Evolutionary conservation across 106 monocot genomes (phyloP), one percentile per base, ranked within the genome.

Genomic region (Apostasia shenzhenica): DNA sequence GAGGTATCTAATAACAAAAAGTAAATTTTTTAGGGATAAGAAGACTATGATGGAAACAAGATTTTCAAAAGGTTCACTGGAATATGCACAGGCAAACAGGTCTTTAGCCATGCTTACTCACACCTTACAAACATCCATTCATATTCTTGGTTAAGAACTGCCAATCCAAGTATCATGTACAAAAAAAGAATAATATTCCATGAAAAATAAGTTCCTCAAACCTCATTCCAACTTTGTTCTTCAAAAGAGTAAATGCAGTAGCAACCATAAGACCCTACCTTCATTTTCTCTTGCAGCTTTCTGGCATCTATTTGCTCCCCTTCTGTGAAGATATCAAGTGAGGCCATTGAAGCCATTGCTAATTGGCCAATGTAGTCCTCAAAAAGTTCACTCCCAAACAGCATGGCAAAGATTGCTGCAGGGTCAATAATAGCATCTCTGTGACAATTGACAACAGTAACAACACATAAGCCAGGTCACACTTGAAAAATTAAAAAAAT

Each of bases 301-400:
- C 70, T 92, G 40, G 79, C 73, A 83, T 99, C 97, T 76, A 92
- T 67, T 54, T 87, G 82, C 63, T 99, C 89, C 45, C 87, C 92
- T 70, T 92, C 92, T 57, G 70, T 76, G 51, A 83, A 86, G 53
- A 81, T 77, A 69, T 93, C 97, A 79, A 83, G 87, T 70, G 89
- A 93, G 71, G 97, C 89, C 87, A 99, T 93, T 68, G 97, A 92
- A 73, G 89, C 92, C 92, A 99, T 99, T n/a, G 92, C 97, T 61
- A 99, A 84, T 68, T 92, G 78, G 47, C 97, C 97, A 73, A 99
- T 99, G 59, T 92, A 99, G 3, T 99, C 97, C 67, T 99, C 97
- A 85, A 99, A 99, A 67, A 85, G 83, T 57, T 99, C 97, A 76
- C 92, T 99, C 43, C 97, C 97, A 79, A 99, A 99, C 0, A 99